phyloP scores from a whole-genome alignment of 2,329 filamentous ascomycete species.

The Calonectria multiphialidica region DNA sequence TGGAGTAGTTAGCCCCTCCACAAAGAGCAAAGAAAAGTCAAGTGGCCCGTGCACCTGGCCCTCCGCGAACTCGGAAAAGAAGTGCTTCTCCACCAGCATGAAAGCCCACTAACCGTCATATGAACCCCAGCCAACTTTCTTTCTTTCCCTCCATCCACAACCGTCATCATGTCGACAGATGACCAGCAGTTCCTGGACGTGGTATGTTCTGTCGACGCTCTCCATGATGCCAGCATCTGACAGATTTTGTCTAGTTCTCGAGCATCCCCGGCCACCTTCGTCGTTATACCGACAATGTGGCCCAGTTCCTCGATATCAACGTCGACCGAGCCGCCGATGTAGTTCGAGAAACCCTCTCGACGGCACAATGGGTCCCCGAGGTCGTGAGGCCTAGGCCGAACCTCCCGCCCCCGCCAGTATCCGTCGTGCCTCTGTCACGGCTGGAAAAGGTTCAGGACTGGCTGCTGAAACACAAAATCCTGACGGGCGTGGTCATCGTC shows the following conservation, averaged over 20 bases:
- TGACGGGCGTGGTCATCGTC: slow-evolving; percentile 78
- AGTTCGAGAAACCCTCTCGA: slow-evolving; percentile 77
- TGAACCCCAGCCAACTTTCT: slow-evolving; percentile 40
- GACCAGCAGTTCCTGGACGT: slow-evolving; percentile 84
- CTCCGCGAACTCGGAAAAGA: slow-evolving; percentile 38
- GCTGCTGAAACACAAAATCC: slow-evolving; percentile 78
- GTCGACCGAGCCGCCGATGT: slow-evolving; percentile 81
- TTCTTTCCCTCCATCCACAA: slow-evolving; percentile 34
- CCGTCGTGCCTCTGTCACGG: slow-evolving; percentile 49
- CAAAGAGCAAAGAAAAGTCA: slow-evolving; percentile 25
- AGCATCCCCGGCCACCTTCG: slow-evolving; percentile 73
- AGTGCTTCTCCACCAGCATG: slow-evolving; percentile 42
- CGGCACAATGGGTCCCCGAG: slow-evolving; percentile 80
- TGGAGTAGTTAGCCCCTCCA: slow-evolving; percentile 6
- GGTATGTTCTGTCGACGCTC: slow-evolving; percentile 61
- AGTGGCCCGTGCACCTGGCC: slow-evolving; percentile 39
- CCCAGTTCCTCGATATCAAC: slow-evolving; percentile 83
- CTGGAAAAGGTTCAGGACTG: slow-evolving; percentile 75
- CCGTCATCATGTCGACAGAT: slow-evolving; percentile 77
- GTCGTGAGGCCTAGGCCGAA: slow-evolving; percentile 72
- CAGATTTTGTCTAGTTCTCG: slow-evolving; percentile 58
- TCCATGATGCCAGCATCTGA: slow-evolving; percentile 19
- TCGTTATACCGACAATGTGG: slow-evolving; percentile 78
- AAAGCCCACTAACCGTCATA: slow-evolving; percentile 46
- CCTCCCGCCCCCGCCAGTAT: slow-evolving; percentile 49